phyloP scores from a whole-genome alignment of 1,139 yeast species.

The Suhomyces choctaworum region DNA sequence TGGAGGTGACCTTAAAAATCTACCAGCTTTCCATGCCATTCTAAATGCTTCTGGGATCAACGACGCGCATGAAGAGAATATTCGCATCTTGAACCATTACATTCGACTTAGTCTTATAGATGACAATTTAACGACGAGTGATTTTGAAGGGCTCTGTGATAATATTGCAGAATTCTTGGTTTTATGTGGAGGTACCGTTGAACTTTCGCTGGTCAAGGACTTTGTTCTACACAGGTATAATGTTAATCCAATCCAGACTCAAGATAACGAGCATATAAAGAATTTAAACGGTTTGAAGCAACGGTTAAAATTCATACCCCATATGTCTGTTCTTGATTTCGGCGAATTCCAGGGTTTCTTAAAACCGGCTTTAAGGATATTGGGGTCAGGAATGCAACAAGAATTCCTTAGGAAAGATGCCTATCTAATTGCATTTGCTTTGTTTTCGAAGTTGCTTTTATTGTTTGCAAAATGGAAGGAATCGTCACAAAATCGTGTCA shows the following conservation, averaged over 20 bases:
- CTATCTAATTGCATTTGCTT: neutral
- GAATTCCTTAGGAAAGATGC: neutral
- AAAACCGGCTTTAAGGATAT: constrained; percentile 1
- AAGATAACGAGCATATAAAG: constrained; percentile 1
- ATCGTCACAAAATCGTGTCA: neutral
- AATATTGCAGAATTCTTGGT: constrained; percentile 13
- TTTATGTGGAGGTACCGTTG: constrained; percentile 12
- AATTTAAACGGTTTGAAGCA: constrained; percentile 10
- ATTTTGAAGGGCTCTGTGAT: constrained; percentile 15
- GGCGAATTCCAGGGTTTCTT: constrained; percentile 6
- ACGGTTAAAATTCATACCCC: constrained; percentile 15
- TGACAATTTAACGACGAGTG: constrained; percentile 17
- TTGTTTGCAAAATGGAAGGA: constrained; percentile 9
- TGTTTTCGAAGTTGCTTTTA: constrained; percentile 6
- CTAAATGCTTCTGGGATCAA: constrained; percentile 3
- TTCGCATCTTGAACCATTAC: constrained; percentile 20
- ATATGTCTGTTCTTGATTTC: constrained; percentile 7
- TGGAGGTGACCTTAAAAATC: neutral
- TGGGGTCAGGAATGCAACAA: neutral
- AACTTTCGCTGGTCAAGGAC: constrained; percentile 20
- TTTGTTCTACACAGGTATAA: constrained; percentile 14
- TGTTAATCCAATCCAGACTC: constrained; percentile 8
- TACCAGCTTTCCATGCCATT: constrained; percentile 4
- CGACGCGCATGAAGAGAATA: neutral
- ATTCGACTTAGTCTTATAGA: constrained; percentile 22